phyloP scores from a whole-genome alignment of 805 yeast genomes.

The Debaryomyces tyrocola region DNA sequence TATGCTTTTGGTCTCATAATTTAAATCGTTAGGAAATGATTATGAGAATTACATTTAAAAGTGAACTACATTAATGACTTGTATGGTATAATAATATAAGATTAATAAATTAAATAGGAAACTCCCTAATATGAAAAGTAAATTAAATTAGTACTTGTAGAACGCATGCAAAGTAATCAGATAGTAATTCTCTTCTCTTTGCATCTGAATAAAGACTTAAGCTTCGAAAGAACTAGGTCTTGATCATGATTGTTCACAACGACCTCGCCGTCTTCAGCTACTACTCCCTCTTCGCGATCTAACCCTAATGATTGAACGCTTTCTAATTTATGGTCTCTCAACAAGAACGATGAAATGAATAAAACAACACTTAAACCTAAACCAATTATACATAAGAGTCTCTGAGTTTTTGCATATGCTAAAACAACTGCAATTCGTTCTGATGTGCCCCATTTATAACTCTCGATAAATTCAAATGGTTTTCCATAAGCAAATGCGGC shows the following conservation, averaged over 20 bases:
- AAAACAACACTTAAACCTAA: slow-evolving; percentile 55
- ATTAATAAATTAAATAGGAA: no score
- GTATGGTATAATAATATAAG: no score
- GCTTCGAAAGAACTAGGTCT: slow-evolving; percentile 13
- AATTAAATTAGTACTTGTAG: no score
- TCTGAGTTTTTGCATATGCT: slow-evolving; percentile 62
- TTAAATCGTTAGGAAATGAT: background rate
- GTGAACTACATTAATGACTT: no score
- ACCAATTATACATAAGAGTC: slow-evolving; percentile 56
- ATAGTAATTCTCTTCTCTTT: no score
- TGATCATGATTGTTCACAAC: slow-evolving; percentile 26
- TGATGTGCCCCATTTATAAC: slow-evolving; percentile 62
- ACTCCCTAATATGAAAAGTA: no score
- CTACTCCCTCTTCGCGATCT: slow-evolving; percentile 13
- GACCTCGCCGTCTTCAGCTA: slow-evolving; percentile 15
- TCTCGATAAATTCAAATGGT: slow-evolving; percentile 51
- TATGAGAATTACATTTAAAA: no score
- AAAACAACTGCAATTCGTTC: slow-evolving; percentile 56
- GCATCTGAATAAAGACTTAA: slow-evolving; percentile 11
- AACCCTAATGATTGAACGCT: slow-evolving; percentile 10
- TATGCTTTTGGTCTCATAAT: background rate
- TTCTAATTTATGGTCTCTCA: slow-evolving; percentile 52
- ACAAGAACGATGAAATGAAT: slow-evolving; percentile 44
- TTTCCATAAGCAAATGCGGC: slow-evolving; percentile 30
- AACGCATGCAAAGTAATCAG: no score